phyloP scores from a whole-genome alignment of 2,329 filamentous ascomycete genomes.

The Calonectria honghensis region DNA sequence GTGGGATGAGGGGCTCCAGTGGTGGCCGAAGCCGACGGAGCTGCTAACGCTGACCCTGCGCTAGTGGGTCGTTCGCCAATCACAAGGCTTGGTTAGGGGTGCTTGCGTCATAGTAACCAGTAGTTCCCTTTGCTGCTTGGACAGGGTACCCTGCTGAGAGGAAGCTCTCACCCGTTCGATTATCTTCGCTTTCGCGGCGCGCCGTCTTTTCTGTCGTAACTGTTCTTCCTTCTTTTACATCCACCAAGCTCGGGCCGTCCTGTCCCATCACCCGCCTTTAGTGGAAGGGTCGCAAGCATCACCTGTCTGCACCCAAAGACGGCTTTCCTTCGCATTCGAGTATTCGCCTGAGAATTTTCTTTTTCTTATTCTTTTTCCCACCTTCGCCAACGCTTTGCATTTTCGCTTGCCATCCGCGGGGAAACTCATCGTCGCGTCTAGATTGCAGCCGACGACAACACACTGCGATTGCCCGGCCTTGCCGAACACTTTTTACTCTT shows the following conservation, averaged over 20 bases:
- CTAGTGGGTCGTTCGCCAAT: slow-evolving; percentile 20
- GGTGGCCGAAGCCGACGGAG: slow-evolving; percentile 19
- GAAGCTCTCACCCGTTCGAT: slow-evolving; percentile 8
- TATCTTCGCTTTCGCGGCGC: slow-evolving; percentile 17
- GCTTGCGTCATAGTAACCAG: slow-evolving; percentile 35
- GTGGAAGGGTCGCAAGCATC: slow-evolving; percentile 22
- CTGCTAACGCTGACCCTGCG: slow-evolving; percentile 1
- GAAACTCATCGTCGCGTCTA: slow-evolving; percentile 7
- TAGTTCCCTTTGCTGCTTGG: not conserved
- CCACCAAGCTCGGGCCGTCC: slow-evolving; percentile 26
- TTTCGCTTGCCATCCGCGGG: not conserved
- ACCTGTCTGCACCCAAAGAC: not conserved
- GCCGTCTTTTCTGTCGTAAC: slow-evolving; percentile 17
- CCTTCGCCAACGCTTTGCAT: not conserved
- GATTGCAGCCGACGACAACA: not conserved
- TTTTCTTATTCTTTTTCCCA: not conserved
- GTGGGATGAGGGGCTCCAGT: slow-evolving; percentile 1
- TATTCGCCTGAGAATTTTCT: not conserved
- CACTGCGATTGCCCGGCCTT: not conserved
- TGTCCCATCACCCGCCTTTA: slow-evolving; percentile 24
- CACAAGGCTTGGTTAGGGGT: slow-evolving; percentile 13
- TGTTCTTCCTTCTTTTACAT: slow-evolving; percentile 34
- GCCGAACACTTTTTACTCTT: slow-evolving; percentile 26
- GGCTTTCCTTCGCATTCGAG: not conserved
- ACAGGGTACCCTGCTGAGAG: slow-evolving; percentile 3